Conservation (phyloP, 164 flowering plant genomes). For the Vitis cinerea region DNA sequence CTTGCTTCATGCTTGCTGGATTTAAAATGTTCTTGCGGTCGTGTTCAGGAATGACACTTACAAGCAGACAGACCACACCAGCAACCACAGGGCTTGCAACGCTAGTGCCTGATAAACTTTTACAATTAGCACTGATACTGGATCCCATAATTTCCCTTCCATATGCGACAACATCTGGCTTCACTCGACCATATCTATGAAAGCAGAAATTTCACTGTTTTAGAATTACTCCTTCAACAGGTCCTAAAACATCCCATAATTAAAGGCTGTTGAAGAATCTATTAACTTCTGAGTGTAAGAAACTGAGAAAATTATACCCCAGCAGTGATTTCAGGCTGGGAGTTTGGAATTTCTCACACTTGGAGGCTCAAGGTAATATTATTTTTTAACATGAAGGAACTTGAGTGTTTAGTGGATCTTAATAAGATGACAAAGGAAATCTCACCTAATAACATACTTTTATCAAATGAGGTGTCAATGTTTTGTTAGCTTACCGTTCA, state of each 20-base stretch:
- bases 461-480: no score
- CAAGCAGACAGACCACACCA: constrained; percentile 94
- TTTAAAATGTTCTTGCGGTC: constrained; percentile 64
- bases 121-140: constrained; percentile 97
- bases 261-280: background rate
- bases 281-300: no score
- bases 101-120: constrained; percentile 98
- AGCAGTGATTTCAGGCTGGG: no score
- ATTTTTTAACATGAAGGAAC: no score
- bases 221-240: background rate
- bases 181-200: constrained; percentile 89
- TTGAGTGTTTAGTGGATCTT: no score
- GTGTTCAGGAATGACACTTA: constrained; percentile 76
- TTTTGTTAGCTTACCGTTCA: no score
- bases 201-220: background rate
- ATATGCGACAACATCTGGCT: constrained; percentile 98
- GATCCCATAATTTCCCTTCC: constrained; percentile 98
- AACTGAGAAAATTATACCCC: no score
- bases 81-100: constrained; percentile 99
- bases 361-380: no score
- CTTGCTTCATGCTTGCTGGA: constrained; percentile 99
- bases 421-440: no score
- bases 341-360: no score
- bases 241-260: background rate
- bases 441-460: no score